These are phyloP conservation scores for Linnemannia hyalina DNA, from an alignment of 192 early-diverging fungal genomes.

Conservation along the genomic window DNA sequence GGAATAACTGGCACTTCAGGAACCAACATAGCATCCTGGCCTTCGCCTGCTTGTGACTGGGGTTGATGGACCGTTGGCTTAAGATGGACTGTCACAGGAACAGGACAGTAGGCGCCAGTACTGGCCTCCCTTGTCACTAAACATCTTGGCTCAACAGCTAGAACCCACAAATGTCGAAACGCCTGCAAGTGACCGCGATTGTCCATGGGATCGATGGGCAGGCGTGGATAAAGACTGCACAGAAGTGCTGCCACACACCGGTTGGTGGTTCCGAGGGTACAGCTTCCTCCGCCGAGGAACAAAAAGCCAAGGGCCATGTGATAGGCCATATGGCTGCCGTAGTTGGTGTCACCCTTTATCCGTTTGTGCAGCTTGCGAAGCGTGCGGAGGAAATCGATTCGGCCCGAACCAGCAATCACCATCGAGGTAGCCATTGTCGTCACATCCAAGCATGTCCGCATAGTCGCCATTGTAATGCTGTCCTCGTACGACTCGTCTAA, in stretches of 20 bases:
- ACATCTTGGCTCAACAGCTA: slow-evolving; percentile 78
- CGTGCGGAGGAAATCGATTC: slow-evolving; percentile 70
- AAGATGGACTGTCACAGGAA: slow-evolving; percentile 68
- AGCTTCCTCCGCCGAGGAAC: slow-evolving; percentile 78
- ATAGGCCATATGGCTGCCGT: slow-evolving; percentile 79
- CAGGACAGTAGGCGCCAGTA: slow-evolving; percentile 61
- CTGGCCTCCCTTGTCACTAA: slow-evolving; percentile 77
- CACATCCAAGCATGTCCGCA: slow-evolving; percentile 79
- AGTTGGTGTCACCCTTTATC: slow-evolving; percentile 62
- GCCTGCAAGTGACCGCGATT: slow-evolving; percentile 81
- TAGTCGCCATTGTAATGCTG: slow-evolving; percentile 73
- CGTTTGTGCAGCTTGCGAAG: slow-evolving; percentile 69
- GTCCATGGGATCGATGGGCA: slow-evolving; percentile 66
- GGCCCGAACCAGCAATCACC: slow-evolving; percentile 87
- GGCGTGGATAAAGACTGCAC: slow-evolving; percentile 77
- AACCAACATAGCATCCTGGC: not conserved
- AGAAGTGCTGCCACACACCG: slow-evolving; percentile 75
- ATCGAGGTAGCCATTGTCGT: slow-evolving; percentile 71
- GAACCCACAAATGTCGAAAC: slow-evolving; percentile 84
- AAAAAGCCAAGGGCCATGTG: slow-evolving; percentile 85
- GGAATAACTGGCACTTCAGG: not conserved
- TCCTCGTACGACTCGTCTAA: slow-evolving; percentile 68
- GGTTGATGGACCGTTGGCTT: slow-evolving; percentile 32
- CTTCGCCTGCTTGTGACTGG: slow-evolving; percentile 4
- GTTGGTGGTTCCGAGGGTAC: slow-evolving; percentile 76